Evolutionary conservation across 192 early-diverging fungal species (phyloP).

Genomic region (Mortierella alpina): DNA sequence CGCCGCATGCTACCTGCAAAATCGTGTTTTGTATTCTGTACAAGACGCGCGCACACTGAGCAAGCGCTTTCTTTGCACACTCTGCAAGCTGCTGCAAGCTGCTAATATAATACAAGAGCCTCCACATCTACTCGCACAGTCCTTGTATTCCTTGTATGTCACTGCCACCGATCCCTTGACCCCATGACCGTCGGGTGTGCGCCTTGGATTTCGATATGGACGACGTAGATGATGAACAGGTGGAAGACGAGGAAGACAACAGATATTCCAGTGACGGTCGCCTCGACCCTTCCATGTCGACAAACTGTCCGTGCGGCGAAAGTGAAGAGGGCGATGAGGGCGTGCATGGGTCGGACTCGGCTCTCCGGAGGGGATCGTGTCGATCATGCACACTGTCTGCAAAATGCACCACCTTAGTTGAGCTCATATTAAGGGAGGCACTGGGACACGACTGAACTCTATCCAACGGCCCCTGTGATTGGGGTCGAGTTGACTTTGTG

Average conservation of each 20-base stretch:
- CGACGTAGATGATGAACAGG: conserved; percentile 7
- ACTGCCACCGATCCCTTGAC: conserved; percentile 39
- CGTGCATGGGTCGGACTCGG: conserved; percentile 1
- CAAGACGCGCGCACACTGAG: too few species aligned
- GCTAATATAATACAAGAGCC: background rate
- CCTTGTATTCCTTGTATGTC: conserved; percentile 42
- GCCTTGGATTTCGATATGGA: conserved; percentile 39
- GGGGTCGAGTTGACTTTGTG: background rate
- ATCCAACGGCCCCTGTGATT: too few species aligned
- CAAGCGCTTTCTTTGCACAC: background rate
- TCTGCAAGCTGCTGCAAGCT: too few species aligned
- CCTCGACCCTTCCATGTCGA: background rate
- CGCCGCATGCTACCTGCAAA: too few species aligned
- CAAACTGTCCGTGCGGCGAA: background rate
- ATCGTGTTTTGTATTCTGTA: too few species aligned
- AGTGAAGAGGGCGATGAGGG: background rate
- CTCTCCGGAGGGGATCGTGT: background rate
- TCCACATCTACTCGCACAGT: background rate
- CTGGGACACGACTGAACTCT: too few species aligned
- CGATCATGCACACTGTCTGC: conserved; percentile 2
- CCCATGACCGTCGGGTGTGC: conserved; percentile 43
- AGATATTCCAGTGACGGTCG: background rate
- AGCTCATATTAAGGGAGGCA: too few species aligned
- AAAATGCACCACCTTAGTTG: conserved; percentile 19
- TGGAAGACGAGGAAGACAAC: background rate